These are phyloP conservation scores for Obelidium mucronatum DNA, from an alignment of 192 early-diverging fungal species.

Conservation along the genomic window DNA sequence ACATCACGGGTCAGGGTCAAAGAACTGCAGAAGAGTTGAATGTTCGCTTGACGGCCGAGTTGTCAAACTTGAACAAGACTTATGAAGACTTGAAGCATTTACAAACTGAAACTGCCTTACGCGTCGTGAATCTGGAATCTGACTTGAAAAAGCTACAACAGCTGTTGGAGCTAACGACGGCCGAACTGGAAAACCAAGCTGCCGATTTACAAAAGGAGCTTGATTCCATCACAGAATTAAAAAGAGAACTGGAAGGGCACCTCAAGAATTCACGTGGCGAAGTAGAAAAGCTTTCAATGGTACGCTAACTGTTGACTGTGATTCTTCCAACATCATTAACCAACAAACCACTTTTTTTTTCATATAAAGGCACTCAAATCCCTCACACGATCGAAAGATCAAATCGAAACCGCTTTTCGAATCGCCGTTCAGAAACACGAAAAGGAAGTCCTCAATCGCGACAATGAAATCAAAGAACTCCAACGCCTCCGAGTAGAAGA, in stretches of 20 bases:
- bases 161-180: conserved; percentile 39
- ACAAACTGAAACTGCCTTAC: conserved; percentile 28
- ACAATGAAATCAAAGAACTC: conserved; percentile 53
- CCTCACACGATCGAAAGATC: conserved; percentile 50
- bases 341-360: background rate
- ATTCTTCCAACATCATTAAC: background rate
- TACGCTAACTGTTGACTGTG: background rate
- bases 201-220: conserved; percentile 40
- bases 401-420: conserved; percentile 47
- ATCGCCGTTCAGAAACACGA: conserved; percentile 50
- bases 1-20: conserved; percentile 54
- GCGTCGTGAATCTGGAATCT: conserved; percentile 41
- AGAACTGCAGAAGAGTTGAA: conserved; percentile 45
- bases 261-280: conserved; percentile 46
- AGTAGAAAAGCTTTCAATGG: conserved; percentile 51
- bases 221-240: conserved; percentile 34
- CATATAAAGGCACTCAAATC: conserved; percentile 41
- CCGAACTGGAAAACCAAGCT: conserved; percentile 45
- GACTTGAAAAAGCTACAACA: conserved; percentile 36
- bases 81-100: conserved; percentile 41
- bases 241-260: conserved; percentile 44
- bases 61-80: conserved; percentile 39
- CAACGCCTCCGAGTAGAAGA: conserved; percentile 46
- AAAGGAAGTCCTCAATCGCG: conserved; percentile 48
- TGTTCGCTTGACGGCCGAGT: conserved; percentile 43